Conservation (phyloP, 345 rosid species). For the Eucalyptus urophylla region DNA sequence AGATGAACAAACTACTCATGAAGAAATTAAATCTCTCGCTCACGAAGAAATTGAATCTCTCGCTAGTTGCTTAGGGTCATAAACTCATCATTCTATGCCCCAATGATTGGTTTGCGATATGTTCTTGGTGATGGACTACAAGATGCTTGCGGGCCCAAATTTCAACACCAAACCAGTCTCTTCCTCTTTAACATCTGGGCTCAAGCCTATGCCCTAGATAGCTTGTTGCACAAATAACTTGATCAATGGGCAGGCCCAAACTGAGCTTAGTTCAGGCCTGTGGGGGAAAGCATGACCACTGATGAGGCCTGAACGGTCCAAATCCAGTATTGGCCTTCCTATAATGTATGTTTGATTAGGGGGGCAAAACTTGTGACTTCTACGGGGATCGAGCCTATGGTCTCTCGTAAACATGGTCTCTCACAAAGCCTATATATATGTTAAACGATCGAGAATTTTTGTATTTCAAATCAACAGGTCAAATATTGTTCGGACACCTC, state of each 20-base stretch:
- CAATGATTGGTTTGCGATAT: neutral
- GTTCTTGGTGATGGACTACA: neutral
- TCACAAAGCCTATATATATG: neutral
- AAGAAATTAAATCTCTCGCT: neutral
- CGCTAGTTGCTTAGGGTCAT: neutral
- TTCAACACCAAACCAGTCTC: neutral
- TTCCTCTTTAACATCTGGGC: neutral
- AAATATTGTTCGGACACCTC: fast-evolving
- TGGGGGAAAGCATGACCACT: neutral
- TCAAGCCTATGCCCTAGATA: neutral
- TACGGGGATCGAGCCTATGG: neutral
- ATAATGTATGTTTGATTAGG: neutral
- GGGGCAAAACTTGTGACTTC: neutral
- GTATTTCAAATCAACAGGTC: neutral
- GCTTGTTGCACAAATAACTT: neutral
- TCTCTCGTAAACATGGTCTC: too few relatives aligned
- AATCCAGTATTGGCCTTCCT: neutral
- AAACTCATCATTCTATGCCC: neutral
- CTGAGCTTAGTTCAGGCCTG: neutral
- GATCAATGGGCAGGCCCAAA: neutral
- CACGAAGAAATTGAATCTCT: neutral
- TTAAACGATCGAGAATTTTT: neutral
- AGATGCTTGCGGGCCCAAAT: neutral
- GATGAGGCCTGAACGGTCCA: neutral
- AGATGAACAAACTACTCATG: neutral